phyloP scores from a whole-genome alignment of 345 rosid genomes.

The Citropsis articulata region DNA sequence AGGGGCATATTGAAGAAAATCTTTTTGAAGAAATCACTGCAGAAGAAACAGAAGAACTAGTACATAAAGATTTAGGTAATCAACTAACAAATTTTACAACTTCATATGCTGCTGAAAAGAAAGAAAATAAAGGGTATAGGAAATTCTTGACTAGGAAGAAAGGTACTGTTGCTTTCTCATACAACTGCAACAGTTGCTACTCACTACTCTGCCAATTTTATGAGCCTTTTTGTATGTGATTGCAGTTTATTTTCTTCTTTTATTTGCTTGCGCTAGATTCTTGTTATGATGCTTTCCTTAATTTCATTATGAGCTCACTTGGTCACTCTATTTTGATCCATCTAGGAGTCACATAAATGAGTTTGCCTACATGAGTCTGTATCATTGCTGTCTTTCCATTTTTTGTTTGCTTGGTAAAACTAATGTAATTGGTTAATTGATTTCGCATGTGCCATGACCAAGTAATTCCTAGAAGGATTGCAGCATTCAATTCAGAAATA shows the following conservation, averaged over 20 bases:
- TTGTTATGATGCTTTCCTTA: neutral
- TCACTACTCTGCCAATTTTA: neutral
- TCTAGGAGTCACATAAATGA: neutral
- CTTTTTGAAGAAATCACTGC: slow-evolving; percentile 9
- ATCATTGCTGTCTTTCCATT: neutral
- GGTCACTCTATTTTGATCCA: neutral
- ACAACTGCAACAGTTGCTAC: neutral
- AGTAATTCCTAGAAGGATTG: neutral
- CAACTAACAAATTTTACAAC: slow-evolving; percentile 22
- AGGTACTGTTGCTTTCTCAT: slow-evolving; percentile 26
- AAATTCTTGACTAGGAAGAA: slow-evolving; percentile 24
- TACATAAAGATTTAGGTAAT: slow-evolving; percentile 11
- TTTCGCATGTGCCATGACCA: neutral
- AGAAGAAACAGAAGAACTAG: slow-evolving; percentile 16
- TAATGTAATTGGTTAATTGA: neutral
- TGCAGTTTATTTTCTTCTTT: neutral
- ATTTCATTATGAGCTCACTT: neutral
- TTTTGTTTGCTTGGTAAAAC: neutral
- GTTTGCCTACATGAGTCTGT: neutral
- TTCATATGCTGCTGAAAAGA: slow-evolving; percentile 10
- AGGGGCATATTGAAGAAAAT: slow-evolving; percentile 24
- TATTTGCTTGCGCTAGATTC: neutral
- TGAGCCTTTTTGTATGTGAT: neutral
- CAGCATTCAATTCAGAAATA: neutral
- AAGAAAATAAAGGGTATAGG: slow-evolving; percentile 13